phyloP scores from a whole-genome alignment of 768 basidiomycete species.

The Plicaturopsis crispa region DNA sequence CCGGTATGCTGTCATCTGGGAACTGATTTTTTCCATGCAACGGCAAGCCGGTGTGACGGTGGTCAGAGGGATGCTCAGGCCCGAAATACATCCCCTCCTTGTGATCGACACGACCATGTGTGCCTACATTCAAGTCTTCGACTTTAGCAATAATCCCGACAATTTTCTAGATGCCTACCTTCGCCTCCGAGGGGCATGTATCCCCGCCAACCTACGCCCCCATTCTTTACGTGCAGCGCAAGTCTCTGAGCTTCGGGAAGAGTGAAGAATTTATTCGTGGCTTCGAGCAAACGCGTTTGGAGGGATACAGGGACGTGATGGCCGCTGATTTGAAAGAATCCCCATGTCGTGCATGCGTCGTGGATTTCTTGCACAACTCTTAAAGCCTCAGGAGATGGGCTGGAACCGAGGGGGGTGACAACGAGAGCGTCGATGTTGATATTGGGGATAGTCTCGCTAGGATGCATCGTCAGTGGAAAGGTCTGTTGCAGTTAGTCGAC shows the following conservation, averaged over 20 bases:
- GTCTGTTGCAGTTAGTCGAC: no score
- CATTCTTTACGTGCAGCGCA: conserved; percentile 9
- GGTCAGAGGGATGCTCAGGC: conserved; percentile 5
- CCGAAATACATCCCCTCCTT: conserved; percentile 12
- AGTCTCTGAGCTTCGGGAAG: conserved; percentile 8
- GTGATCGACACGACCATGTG: conserved; percentile 7
- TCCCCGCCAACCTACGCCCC: conserved; percentile 12
- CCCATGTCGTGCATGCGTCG: neutral
- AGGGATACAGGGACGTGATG: neutral
- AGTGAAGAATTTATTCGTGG: conserved; percentile 2
- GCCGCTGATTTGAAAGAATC: neutral
- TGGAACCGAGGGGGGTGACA: neutral
- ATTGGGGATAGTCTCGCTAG: neutral
- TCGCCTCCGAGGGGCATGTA: conserved; percentile 13
- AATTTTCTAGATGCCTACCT: no score
- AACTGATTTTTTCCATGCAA: conserved; percentile 5
- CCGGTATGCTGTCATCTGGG: conserved; percentile 2
- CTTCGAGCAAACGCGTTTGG: neutral
- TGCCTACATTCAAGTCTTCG: no score
- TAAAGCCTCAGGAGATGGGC: neutral
- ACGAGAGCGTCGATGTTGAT: neutral
- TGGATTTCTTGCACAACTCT: neutral
- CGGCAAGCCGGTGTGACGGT: conserved; percentile 3
- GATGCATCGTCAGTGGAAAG: no score
- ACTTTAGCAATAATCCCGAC: no score